Conservation (phyloP, 148 eudicot genomes). For the Rhododendron vialii region DNA sequence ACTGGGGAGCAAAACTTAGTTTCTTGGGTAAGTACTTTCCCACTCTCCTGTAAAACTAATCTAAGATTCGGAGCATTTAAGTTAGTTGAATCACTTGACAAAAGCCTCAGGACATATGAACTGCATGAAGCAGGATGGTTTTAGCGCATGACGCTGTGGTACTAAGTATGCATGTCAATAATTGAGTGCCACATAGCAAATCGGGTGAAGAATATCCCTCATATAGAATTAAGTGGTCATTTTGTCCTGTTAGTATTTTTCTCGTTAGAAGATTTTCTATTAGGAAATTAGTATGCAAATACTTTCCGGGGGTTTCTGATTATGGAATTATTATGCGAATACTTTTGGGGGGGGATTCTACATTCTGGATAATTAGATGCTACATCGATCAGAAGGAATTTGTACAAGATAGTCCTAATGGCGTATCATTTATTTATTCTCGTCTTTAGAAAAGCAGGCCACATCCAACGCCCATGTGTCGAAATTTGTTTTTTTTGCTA, state of each 20-base stretch:
- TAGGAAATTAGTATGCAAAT: too few species aligned
- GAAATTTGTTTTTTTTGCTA: too few species aligned
- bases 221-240: too few species aligned
- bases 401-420: not conserved
- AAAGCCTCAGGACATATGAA: not conserved
- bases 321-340: not conserved
- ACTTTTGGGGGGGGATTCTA: not conserved
- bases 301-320: too few species aligned
- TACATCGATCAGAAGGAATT: not conserved
- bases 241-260: too few species aligned
- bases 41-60: not conserved
- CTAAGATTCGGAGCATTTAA: not conserved
- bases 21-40: conserved; percentile 41
- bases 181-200: not conserved
- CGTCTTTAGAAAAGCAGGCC: not conserved
- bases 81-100: not conserved
- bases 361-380: not conserved
- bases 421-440: not conserved
- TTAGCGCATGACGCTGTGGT: not conserved
- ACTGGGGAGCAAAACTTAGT: conserved; percentile 44
- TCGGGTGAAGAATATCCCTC: not conserved
- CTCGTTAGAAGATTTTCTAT: too few species aligned
- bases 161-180: not conserved
- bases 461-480: not conserved
- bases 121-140: not conserved